These are phyloP conservation scores for Solanum corneliomulleri DNA, from an alignment of 257 asterid species.

Conservation along the genomic window DNA sequence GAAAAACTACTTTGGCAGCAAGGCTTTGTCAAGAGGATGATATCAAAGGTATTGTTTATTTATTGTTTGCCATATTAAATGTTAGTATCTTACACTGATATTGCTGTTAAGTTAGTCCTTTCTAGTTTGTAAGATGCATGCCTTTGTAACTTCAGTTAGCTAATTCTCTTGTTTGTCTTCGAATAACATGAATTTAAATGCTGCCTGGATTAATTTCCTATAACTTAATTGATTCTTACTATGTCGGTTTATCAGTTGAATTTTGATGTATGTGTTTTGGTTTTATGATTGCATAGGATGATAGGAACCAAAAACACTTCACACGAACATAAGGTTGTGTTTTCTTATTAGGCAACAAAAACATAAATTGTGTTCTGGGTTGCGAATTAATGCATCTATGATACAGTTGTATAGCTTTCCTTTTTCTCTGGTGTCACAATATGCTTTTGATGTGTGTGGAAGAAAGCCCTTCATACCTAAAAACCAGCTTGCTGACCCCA, in stretches of 20 bases:
- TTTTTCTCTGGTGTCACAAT: too few species aligned
- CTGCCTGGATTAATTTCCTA: neutral
- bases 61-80: neutral
- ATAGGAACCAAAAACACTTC: neutral
- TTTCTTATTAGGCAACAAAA: neutral
- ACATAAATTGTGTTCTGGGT: neutral
- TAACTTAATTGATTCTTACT: neutral
- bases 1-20: slow-evolving; percentile 24
- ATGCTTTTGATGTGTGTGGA: neutral
- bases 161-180: neutral
- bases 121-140: neutral
- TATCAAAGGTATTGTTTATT: slow-evolving; percentile 10
- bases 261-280: neutral
- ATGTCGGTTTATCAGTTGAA: neutral
- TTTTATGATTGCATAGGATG: neutral
- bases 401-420: too few species aligned
- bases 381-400: too few species aligned
- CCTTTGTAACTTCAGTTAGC: neutral
- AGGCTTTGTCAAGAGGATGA: slow-evolving; percentile 12
- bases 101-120: neutral
- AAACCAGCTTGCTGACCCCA: neutral
- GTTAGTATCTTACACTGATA: neutral
- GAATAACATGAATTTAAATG: neutral
- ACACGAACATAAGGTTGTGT: neutral
- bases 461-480: neutral